Evolutionary conservation across 2,329 filamentous ascomycete species (phyloP).

Genomic region (Nothophoma quercina): DNA sequence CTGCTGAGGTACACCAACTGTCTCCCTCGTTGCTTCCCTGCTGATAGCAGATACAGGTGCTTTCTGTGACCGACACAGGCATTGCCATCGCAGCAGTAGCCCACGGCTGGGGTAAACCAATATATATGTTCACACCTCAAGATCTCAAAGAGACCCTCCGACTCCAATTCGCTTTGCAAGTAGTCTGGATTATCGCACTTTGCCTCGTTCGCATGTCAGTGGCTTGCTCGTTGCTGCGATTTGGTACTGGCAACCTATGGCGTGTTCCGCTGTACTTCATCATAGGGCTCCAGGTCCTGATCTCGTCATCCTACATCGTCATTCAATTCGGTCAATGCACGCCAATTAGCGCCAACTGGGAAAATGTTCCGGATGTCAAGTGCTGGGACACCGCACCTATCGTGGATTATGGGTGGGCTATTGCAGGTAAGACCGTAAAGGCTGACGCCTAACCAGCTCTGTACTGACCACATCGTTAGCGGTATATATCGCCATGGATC

Average conservation of each 20-base stretch:
- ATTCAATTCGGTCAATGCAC: constrained; percentile 39
- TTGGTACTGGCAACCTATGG: constrained; percentile 29
- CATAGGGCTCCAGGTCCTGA: constrained; percentile 31
- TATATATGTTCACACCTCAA: constrained; percentile 23
- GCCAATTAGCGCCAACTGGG: constrained; percentile 34
- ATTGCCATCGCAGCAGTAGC: constrained; percentile 24
- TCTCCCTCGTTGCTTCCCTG: neutral
- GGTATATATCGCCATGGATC: constrained; percentile 36
- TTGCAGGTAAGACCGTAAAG: constrained; percentile 24
- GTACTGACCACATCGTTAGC: constrained; percentile 15
- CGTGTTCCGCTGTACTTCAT: constrained; percentile 29
- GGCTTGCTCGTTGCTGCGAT: constrained; percentile 35
- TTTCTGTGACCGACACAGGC: constrained; percentile 27
- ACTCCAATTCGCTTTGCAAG: constrained; percentile 37
- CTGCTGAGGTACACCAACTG: constrained; percentile 29
- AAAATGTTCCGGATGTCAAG: constrained; percentile 27
- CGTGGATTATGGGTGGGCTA: constrained; percentile 33
- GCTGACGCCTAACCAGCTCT: neutral
- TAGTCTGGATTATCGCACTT: constrained; percentile 33
- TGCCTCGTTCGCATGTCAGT: constrained; percentile 35
- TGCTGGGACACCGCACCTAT: constrained; percentile 33
- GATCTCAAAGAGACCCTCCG: constrained; percentile 22
- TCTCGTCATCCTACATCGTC: constrained; percentile 33
- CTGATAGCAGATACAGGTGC: constrained; percentile 6
- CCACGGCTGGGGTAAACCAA: constrained; percentile 36